A percentile compares a stretch with the other conserved stretches of the same genome.
Conservation (phyloP, 805 yeast genomes). For the Candida maesae region DNA sequence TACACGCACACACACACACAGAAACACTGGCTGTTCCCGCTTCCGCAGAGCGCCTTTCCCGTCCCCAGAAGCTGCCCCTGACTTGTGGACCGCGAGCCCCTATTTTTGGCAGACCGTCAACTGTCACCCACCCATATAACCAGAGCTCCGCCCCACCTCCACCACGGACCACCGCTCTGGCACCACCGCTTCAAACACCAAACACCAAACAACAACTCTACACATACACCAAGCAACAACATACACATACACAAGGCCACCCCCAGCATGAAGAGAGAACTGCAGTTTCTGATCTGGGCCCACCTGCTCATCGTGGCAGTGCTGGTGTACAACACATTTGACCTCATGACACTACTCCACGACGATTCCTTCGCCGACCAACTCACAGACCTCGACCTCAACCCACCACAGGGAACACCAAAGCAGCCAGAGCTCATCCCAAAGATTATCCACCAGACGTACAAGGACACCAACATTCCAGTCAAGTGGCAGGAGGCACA, state of each 20-base stretch:
- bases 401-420: conserved; percentile 42
- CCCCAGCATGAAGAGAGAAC: conserved; percentile 57
- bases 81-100: not conserved
- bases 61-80: too few relatives aligned
- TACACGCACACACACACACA: too few relatives aligned
- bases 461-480: conserved; percentile 75
- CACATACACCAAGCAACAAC: too few relatives aligned
- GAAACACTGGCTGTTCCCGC: too few relatives aligned
- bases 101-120: too few relatives aligned
- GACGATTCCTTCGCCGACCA: conserved; percentile 70
- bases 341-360: conserved; percentile 66
- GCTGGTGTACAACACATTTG: conserved; percentile 58
- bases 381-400: conserved; percentile 56
- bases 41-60: too few relatives aligned
- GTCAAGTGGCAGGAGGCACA: conserved; percentile 80
- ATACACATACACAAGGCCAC: too few relatives aligned
- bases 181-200: too few relatives aligned
- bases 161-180: too few relatives aligned
- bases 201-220: too few relatives aligned
- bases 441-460: conserved; percentile 90
- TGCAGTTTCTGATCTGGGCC: conserved; percentile 54
- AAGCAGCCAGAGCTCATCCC: conserved; percentile 64
- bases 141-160: too few relatives aligned
- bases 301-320: conserved; percentile 45
- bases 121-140: too few relatives aligned